Evolutionary conservation across 73 alveolate species (phyloP), one percentile per base, ranked within the genome.

Genomic region (Paramecium primaurelia): DNA sequence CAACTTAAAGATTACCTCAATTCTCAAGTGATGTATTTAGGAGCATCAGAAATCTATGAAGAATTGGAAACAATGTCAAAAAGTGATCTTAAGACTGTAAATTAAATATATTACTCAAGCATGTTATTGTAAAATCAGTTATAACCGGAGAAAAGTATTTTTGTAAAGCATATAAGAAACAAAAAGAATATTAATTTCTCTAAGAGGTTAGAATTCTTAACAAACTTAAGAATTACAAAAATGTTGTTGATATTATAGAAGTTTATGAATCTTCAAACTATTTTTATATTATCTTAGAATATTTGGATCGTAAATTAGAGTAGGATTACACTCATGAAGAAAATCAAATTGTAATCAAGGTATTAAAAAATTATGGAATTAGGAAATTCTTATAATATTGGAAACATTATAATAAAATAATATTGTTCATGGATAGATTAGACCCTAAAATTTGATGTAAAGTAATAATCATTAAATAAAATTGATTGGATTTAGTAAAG

Each of bases 401-500:
- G 84, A 64, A 0, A 2, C 16, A 14, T 64, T 64, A 26, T 4
- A 64, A 12, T 4, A 28, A 12, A 64, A 32, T 28, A 18, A 18
- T 22, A 64, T 64, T 28, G 26, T 64, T 28, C 84, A 64, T 64
- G 84, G 84, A 26, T 32, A 64, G 22, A 64, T 64, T 25, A 64
- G 47, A 26, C 84, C 84, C 4, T 11, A 64, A 14, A 32, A 28
- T 64, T 32, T 64, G 2, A 64, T 64, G 84, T 64, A 3, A 4
- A 10, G 12, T 26, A 64, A 12, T 9, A 6, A 64, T 64, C 42
- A 64, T 0, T 2, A 6, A 20, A 0, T 64, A 5, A 64, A 64
- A 64, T 64, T 64, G 28, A 64, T 64, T 64, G 84, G 84, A 16
- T 64, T 64, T 42, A 64, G 84, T 28, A 28, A 64, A 64, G 84